These are phyloP conservation scores for Gossypium thurberi DNA, from an alignment of 345 rosid species.

Conservation along the genomic window DNA sequence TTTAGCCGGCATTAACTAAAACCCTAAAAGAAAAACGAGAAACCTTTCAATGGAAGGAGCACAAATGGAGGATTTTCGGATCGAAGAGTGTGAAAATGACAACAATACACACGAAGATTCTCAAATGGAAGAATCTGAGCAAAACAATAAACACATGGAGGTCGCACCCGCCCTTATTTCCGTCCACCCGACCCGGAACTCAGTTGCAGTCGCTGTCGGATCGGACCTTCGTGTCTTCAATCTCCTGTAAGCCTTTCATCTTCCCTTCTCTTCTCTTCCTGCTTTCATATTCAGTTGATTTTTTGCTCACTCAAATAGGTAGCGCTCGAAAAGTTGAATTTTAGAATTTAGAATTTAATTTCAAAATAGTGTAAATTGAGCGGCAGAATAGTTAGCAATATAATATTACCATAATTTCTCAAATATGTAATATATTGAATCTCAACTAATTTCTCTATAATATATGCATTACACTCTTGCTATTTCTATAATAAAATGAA, in stretches of 20 bases:
- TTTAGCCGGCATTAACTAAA: background rate
- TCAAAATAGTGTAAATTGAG: too few species aligned
- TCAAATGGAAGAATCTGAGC: conserved; percentile 51
- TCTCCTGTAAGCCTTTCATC: conserved; percentile 44
- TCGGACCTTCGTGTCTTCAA: conserved; percentile 81
- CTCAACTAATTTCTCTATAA: too few species aligned
- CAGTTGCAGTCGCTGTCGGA: conserved; percentile 70
- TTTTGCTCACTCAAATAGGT: background rate
- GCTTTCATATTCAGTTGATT: background rate
- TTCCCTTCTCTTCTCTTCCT: background rate
- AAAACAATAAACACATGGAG: conserved; percentile 40
- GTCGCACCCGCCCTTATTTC: conserved; percentile 77
- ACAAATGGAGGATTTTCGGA: conserved; percentile 11
- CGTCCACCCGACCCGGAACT: conserved; percentile 61
- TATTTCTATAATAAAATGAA: too few species aligned
- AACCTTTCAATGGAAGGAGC: background rate
- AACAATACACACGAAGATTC: conserved; percentile 17
- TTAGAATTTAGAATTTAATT: too few species aligned
- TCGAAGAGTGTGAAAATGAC: conserved; percentile 16
- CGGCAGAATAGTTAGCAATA: too few species aligned
- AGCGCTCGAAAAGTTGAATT: too few species aligned
- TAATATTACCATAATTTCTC: too few species aligned
- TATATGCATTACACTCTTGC: too few species aligned
- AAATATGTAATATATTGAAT: too few species aligned
- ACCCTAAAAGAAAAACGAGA: background rate